These are phyloP conservation scores for Massospora cicadina DNA, from an alignment of 371 early-diverging fungal genomes.

Conservation along the genomic window DNA sequence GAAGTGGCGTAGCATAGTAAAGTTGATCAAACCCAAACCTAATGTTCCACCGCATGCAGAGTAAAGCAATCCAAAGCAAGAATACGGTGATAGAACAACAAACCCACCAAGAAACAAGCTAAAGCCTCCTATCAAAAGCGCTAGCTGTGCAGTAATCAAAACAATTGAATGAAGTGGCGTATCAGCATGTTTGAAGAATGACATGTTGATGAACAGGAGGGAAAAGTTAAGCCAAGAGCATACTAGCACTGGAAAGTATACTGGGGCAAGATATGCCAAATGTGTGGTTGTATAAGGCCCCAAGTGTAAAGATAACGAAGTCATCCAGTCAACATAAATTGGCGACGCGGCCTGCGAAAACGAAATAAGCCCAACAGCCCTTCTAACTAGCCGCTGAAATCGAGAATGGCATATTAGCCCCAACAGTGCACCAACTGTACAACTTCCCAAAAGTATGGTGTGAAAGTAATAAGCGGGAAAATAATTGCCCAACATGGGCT, in stretches of 20 bases:
- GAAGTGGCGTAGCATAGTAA: background rate
- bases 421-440: background rate
- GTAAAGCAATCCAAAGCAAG: background rate
- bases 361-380: background rate
- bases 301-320: background rate
- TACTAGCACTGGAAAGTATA: conserved; percentile 3
- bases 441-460: background rate
- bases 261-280: background rate
- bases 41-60: background rate
- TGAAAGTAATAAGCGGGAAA: conserved; percentile 1
- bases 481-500: conserved; percentile 5
- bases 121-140: background rate
- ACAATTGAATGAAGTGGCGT: conserved; percentile 2
- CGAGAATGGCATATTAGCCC: background rate
- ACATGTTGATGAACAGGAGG: conserved; percentile 1
- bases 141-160: conserved; percentile 1
- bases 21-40: background rate
- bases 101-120: background rate
- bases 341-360: background rate
- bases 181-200: conserved; percentile 7
- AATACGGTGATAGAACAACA: background rate
- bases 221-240: conserved; percentile 1
- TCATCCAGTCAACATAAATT: background rate
- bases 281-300: conserved; percentile 4
- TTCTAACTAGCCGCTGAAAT: background rate